These are phyloP conservation scores for Penicillium hesseltinei DNA, from an alignment of 2,329 filamentous ascomycete species.

Conservation along the genomic window DNA sequence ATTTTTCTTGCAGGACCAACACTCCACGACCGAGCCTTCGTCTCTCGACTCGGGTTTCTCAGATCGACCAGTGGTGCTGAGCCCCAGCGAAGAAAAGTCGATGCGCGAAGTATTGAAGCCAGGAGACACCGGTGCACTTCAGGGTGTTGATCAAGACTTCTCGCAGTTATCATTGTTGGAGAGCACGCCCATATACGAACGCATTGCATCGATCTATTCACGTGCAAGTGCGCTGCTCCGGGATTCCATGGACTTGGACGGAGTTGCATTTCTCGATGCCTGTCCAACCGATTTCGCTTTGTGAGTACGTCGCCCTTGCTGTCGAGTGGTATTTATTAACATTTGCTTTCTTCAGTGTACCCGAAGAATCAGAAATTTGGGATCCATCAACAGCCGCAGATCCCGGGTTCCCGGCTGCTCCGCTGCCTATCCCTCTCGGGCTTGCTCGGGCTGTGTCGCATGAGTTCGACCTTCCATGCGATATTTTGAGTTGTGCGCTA, in stretches of 20 bases:
- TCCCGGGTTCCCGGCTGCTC: not conserved
- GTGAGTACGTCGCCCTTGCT: not conserved
- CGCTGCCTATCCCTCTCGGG: not conserved
- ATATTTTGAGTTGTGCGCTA: slow-evolving; percentile 14
- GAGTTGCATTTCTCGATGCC: slow-evolving; percentile 30
- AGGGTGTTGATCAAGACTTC: not conserved
- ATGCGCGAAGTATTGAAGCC: not conserved
- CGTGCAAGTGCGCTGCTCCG: slow-evolving; percentile 45
- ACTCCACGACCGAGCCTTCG: not conserved
- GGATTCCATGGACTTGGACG: slow-evolving; percentile 42
- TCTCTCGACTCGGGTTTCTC: slow-evolving; percentile 1
- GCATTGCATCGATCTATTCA: slow-evolving; percentile 35
- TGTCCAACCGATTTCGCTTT: slow-evolving; percentile 20
- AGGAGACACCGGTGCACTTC: too few species aligned
- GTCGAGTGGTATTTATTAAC: not conserved
- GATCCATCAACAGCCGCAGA: slow-evolving; percentile 10
- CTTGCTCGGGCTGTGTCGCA: not conserved
- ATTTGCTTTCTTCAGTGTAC: not conserved
- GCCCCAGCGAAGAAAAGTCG: slow-evolving; percentile 1
- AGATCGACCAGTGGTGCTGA: not conserved
- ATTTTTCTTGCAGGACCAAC: not conserved
- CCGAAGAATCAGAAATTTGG: slow-evolving; percentile 13
- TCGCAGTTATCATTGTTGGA: not conserved
- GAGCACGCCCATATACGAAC: slow-evolving; percentile 6
- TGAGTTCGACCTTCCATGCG: slow-evolving; percentile 13